These are phyloP conservation scores for Rhododendron vialii DNA, from an alignment of 148 eudicot species.

Conservation along the genomic window DNA sequence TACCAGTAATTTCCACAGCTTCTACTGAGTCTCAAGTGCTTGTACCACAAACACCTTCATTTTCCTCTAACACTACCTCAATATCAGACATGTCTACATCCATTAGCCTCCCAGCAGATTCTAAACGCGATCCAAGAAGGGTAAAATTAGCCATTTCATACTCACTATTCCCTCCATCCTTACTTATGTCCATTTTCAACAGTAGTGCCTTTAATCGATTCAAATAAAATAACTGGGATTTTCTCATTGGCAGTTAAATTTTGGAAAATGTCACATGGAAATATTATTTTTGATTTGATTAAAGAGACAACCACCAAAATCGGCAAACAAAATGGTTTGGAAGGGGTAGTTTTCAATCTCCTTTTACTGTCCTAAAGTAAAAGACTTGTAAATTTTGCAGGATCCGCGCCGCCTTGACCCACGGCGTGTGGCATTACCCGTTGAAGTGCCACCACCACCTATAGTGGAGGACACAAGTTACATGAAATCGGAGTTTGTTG, in stretches of 20 bases:
- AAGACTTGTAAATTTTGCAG: constrained; percentile 31
- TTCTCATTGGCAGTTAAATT: not conserved
- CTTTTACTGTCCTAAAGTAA: not conserved
- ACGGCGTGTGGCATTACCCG: constrained; percentile 43
- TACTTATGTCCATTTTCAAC: not conserved
- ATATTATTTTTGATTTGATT: not conserved
- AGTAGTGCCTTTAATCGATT: not conserved
- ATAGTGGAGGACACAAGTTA: constrained; percentile 38
- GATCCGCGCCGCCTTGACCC: constrained; percentile 98
- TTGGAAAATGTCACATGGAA: not conserved
- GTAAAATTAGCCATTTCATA: constrained; percentile 31
- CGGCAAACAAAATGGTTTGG: not conserved
- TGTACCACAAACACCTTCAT: constrained; percentile 32
- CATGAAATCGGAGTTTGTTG: constrained; percentile 36
- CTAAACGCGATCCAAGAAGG: constrained; percentile 94
- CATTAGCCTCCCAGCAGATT: constrained; percentile 45
- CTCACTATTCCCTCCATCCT: not conserved
- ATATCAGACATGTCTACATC: constrained; percentile 47
- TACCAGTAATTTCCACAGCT: constrained; percentile 28
- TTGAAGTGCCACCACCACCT: constrained; percentile 41
- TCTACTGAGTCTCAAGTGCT: constrained; percentile 30
- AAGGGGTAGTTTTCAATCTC: not conserved
- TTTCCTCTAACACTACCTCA: constrained; percentile 34
- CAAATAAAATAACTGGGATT: not conserved
- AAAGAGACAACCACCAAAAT: not conserved